These are phyloP conservation scores for Phytopythium montanum DNA, from an alignment of 352 stramenopile genomes.

Conservation along the genomic window DNA sequence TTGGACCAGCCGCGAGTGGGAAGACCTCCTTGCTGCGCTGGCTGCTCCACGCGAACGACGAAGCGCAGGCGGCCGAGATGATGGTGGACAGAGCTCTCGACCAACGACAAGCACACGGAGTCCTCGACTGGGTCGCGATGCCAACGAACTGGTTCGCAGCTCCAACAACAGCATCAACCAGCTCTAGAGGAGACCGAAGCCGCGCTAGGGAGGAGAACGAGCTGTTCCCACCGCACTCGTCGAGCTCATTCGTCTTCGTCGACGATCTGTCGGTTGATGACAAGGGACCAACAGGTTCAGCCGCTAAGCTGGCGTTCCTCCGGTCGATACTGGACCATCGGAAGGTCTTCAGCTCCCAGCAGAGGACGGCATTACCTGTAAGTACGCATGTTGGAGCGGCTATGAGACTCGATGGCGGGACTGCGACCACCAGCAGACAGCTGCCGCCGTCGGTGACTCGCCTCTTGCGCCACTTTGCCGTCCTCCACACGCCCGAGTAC, in stretches of 20 bases:
- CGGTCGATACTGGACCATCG: slow-evolving; percentile 47
- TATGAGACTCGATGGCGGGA: slow-evolving; percentile 21
- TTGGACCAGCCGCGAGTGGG: slow-evolving; percentile 35
- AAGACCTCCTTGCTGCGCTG: slow-evolving; percentile 51
- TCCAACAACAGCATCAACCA: not conserved
- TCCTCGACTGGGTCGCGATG: slow-evolving; percentile 48
- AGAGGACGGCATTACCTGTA: slow-evolving; percentile 19
- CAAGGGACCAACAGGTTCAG: slow-evolving; percentile 2
- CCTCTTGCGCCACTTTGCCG: slow-evolving; percentile 46
- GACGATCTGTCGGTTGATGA: slow-evolving; percentile 33
- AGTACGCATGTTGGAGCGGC: slow-evolving; percentile 36
- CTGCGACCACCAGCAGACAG: not conserved
- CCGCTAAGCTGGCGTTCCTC: slow-evolving; percentile 27
- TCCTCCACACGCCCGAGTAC: slow-evolving; percentile 38
- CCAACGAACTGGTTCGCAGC: slow-evolving; percentile 39
- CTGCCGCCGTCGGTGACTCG: slow-evolving; percentile 9
- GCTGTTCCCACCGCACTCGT: slow-evolving; percentile 25
- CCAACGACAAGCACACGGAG: slow-evolving; percentile 24
- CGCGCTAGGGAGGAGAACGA: slow-evolving; percentile 33
- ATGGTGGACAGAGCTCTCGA: slow-evolving; percentile 50
- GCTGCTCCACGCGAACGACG: slow-evolving; percentile 29
- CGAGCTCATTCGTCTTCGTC: slow-evolving; percentile 45
- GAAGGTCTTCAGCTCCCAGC: slow-evolving; percentile 29
- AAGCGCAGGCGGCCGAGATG: slow-evolving; percentile 31
- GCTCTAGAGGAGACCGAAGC: slow-evolving; percentile 3